Base-by-base conservation (phyloP, 345 rosid species). In the Passiflora organensis region DNA sequence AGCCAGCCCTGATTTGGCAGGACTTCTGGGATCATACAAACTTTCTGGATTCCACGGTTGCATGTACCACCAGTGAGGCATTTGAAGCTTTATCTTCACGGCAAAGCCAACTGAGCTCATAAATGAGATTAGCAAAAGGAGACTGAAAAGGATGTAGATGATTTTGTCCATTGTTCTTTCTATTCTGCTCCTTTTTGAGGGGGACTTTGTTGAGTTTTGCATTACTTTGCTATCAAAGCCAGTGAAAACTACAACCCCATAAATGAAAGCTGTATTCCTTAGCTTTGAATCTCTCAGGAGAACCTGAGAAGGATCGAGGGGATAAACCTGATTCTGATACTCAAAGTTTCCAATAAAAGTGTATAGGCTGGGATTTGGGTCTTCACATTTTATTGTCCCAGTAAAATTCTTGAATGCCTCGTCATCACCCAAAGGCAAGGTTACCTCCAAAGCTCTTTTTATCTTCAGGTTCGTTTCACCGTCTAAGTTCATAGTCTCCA, bases 191-290 rank as follows among this genome's bases (percentile, higher is more conserved):
- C 67, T 63, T 18, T 63, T 63, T 0, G 67, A 54, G 17, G 67
- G 67, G 22, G 58, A 32, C 13, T 43, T 47, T 19, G 58, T 56
- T 22, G 48, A 37, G 32, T 65, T 65, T 23, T 48, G 56, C 69
- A 65, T 65, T 15, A 58, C 69, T 42, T 64, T 64, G 62, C 55
- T 64, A 43, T 64, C 69, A 32, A 25, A 44, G 6, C 69, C 69
- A 20, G 62, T 48, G 32, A 55, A 64, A 16, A 64, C 42, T 6
- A 56, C 69, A 32, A 56, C 69, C 16, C 69, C 69, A 32, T 55
- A 43, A 48, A 48, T 38, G 17, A 22, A 64, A 48, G 50, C 23
- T 36, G 69, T 64, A 51, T 64, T 64, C 49, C 60, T 56, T 13
- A 64, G 69, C 49, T 64, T 56, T 13, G 62, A 64, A 23, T 56